A percentile compares a stretch with the other conserved stretches of the same genome.
Conservation (phyloP, 1,139 yeast species). For the Yamadazyma blattariae region DNA sequence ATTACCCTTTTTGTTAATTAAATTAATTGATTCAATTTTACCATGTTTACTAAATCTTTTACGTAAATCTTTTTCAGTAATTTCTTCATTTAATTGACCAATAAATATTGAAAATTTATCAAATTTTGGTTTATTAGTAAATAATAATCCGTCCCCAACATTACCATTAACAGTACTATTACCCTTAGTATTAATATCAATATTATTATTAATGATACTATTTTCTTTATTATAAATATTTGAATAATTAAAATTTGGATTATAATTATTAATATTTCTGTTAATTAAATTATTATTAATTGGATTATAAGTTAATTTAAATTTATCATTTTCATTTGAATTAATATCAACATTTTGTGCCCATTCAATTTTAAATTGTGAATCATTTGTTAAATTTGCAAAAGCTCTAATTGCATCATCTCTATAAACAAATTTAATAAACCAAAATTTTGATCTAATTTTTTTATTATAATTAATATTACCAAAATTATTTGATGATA, state of each 20-base stretch:
- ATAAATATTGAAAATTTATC: conserved; percentile 75
- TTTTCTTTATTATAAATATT: too few species aligned
- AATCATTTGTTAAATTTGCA: conserved; percentile 59
- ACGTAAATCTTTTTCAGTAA: conserved; percentile 50
- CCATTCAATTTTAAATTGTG: conserved; percentile 69
- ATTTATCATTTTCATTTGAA: neutral
- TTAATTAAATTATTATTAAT: neutral
- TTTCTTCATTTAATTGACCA: conserved; percentile 61
- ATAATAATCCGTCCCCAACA: too few species aligned
- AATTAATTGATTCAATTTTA: conserved; percentile 49
- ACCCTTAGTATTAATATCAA: too few species aligned
- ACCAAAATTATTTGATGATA: conserved; percentile 46
- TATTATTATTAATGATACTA: neutral
- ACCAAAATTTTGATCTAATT: conserved; percentile 53
- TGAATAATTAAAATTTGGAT: too few species aligned
- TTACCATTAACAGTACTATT: too few species aligned
- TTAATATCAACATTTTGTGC: conserved; percentile 66
- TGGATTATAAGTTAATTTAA: conserved; percentile 1
- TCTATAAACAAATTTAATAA: conserved; percentile 75
- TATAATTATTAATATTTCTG: neutral
- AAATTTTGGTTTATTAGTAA: conserved; percentile 24
- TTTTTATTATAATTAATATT: conserved; percentile 14
- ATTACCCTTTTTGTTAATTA: conserved; percentile 48
- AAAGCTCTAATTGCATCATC: conserved; percentile 91
- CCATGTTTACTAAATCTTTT: conserved; percentile 72